Evolutionary conservation across 768 basidiomycete genomes (phyloP).

Genomic region (Termitomyces eurrhizus): DNA sequence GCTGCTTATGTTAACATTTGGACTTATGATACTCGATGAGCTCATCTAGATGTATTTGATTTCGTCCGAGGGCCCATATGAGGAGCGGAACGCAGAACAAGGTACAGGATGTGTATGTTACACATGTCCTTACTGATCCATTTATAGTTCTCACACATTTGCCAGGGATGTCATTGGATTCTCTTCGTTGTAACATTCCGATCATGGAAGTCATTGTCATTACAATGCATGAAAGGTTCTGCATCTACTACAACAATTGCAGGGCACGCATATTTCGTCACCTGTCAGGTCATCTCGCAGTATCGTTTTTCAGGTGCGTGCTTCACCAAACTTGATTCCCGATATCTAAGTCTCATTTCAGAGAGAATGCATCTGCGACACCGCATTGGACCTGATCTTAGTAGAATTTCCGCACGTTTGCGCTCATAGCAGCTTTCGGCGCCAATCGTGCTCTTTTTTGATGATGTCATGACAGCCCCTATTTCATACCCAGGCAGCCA

Average conservation of each 20-base stretch:
- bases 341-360: conserved; percentile 37
- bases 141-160: conserved; percentile 47
- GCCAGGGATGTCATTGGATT: conserved; percentile 85
- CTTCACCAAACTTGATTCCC: neutral
- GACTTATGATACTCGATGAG: conserved; percentile 91
- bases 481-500: conserved; percentile 44
- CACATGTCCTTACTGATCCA: neutral
- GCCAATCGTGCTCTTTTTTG: conserved; percentile 61
- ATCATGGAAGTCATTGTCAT: neutral
- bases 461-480: conserved; percentile 20
- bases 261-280: conserved; percentile 20
- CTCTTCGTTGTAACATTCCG: conserved; percentile 56
- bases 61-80: conserved; percentile 67
- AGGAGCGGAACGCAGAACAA: conserved; percentile 67
- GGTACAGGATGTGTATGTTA: conserved; percentile 34
- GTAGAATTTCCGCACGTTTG: conserved; percentile 66
- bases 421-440: conserved; percentile 76
- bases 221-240: conserved; percentile 28
- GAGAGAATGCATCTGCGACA: conserved; percentile 47
- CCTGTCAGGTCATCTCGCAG: neutral
- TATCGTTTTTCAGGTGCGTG: conserved; percentile 70
- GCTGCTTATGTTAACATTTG: conserved; percentile 68
- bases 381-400: neutral
- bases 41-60: conserved; percentile 87
- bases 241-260: conserved; percentile 48